phyloP scores from a whole-genome alignment of 148 eudicot genomes.

The Rhododendron ovatum region DNA sequence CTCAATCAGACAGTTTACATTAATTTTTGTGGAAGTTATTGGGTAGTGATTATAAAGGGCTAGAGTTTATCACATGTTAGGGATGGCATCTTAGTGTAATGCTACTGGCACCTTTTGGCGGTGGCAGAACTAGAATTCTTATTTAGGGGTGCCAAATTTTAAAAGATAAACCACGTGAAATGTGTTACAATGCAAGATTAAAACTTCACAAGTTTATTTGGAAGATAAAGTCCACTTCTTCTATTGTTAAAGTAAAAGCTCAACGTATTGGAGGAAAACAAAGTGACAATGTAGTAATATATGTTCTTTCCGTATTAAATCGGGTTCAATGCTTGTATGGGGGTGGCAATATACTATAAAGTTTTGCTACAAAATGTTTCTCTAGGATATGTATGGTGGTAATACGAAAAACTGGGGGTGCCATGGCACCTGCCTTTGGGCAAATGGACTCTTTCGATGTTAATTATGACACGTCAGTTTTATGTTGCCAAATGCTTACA shows the following conservation, averaged over 20 bases:
- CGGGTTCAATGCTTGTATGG: background rate
- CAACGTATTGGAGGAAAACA: background rate
- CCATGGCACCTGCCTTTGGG: background rate
- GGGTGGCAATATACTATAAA: background rate
- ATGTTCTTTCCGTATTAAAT: background rate
- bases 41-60: background rate
- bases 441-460: background rate
- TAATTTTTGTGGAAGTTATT: background rate
- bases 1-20: background rate
- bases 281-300: background rate
- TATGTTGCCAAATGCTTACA: background rate
- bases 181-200: background rate
- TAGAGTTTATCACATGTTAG: background rate
- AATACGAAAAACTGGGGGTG: background rate
- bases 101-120: background rate
- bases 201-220: background rate
- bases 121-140: background rate
- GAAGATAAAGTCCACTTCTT: background rate
- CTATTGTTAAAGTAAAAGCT: background rate
- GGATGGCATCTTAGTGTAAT: background rate
- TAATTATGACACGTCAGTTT: background rate
- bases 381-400: background rate
- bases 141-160: background rate
- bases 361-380: background rate
- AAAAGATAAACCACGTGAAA: too few relatives aligned